Evolutionary conservation across 1,284 basidiomycete species (phyloP).

Genomic region (Apiotrichum mycotoxinovorans): DNA sequence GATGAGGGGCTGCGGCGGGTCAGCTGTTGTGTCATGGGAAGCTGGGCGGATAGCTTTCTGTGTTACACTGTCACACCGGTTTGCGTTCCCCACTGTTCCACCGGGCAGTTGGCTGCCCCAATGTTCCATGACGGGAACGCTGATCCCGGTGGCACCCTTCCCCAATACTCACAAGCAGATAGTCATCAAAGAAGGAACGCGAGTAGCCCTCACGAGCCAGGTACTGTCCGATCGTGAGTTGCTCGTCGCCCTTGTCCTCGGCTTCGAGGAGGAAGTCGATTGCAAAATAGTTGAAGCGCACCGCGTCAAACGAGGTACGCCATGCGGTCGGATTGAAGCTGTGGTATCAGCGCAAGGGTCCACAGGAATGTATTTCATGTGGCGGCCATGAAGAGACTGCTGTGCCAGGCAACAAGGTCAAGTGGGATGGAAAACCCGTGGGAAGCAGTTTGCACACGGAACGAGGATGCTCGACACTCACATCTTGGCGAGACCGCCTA

Average conservation of each 20-base stretch:
- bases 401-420: too few species aligned
- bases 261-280: conserved; percentile 39
- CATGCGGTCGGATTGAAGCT: conserved; percentile 65
- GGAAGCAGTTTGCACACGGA: too few species aligned
- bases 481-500: conserved; percentile 53
- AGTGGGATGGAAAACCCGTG: too few species aligned
- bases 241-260: conserved; percentile 27
- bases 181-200: conserved; percentile 67
- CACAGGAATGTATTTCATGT: neutral
- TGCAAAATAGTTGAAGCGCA: conserved; percentile 71
- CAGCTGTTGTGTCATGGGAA: neutral
- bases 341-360: neutral
- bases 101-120: too few species aligned
- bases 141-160: too few species aligned
- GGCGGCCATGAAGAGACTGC: too few species aligned
- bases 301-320: conserved; percentile 70
- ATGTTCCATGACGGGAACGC: too few species aligned
- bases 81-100: neutral
- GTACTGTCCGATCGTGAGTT: conserved; percentile 67
- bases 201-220: conserved; percentile 66
- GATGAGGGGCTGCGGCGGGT: conserved; percentile 12
- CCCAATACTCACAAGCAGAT: conserved; percentile 66
- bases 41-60: neutral
- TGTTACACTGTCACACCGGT: neutral
- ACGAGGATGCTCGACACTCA: conserved; percentile 10